Conservation (phyloP, 441 rosid genomes). For the Populus hybrid region DNA sequence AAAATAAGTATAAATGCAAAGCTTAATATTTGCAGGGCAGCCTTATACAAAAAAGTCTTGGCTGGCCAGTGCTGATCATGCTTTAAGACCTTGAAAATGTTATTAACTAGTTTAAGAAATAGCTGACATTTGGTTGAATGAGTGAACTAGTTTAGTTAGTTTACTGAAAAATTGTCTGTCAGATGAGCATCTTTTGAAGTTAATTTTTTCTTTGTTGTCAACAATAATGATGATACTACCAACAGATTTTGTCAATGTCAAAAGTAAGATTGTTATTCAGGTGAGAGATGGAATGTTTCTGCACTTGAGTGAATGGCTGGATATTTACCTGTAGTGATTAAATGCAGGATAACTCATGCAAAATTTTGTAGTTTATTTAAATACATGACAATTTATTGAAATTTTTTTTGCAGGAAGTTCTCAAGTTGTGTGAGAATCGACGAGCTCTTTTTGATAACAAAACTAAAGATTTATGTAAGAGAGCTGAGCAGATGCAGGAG, state of each 20-base stretch:
- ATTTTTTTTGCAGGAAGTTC: slow-evolving; percentile 50
- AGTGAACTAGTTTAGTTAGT: background rate
- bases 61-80: too few relatives aligned
- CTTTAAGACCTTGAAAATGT: background rate
- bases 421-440: slow-evolving; percentile 51
- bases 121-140: background rate
- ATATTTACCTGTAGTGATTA: background rate
- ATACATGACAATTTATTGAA: background rate
- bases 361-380: background rate
- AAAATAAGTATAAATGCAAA: background rate
- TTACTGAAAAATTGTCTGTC: background rate
- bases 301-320: background rate
- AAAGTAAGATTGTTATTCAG: background rate
- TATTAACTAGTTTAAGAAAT: background rate
- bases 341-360: background rate
- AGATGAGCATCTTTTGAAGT: background rate
- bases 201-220: background rate
- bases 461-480: slow-evolving; percentile 53
- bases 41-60: background rate
- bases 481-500: slow-evolving; percentile 47
- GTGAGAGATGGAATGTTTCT: background rate
- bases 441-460: slow-evolving; percentile 75
- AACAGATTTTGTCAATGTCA: background rate
- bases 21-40: background rate
- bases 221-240: background rate